Percentiles rank a stretch among this genome's conserved stretches.
phyloP scores from a whole-genome alignment of 495 filamentous ascomycete species.

The Hyaloscypha hepaticicola region DNA sequence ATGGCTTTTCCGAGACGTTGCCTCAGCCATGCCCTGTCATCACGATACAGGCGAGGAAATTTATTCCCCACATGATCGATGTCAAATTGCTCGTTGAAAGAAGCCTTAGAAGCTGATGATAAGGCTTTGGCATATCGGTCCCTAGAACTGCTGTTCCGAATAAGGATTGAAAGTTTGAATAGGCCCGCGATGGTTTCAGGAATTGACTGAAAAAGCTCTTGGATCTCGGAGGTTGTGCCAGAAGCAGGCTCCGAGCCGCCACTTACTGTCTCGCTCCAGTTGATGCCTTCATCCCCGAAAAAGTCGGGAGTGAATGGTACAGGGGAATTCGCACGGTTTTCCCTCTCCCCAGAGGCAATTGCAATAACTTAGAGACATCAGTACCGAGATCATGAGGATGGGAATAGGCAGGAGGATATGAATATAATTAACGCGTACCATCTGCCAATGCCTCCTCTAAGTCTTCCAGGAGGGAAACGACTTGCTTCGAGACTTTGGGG shows the following conservation, averaged over 20 bases:
- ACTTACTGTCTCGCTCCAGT: background rate
- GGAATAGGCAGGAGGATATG: too few species aligned
- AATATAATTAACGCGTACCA: too few species aligned
- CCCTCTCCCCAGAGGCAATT: background rate
- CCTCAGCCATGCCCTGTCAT: background rate
- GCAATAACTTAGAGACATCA: background rate
- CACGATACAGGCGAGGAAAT: too few species aligned
- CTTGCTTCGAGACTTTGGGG: too few species aligned
- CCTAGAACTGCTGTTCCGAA: too few species aligned
- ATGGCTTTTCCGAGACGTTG: background rate
- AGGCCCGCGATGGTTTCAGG: background rate
- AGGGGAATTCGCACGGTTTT: background rate
- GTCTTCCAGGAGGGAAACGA: too few species aligned
- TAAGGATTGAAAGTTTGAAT: background rate
- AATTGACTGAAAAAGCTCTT: background rate
- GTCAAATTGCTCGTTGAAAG: too few species aligned
- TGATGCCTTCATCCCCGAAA: background rate
- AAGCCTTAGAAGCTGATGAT: too few species aligned
- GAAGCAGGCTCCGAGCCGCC: background rate
- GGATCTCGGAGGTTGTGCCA: background rate
- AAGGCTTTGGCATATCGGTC: too few species aligned
- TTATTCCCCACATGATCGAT: too few species aligned
- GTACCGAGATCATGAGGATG: background rate
- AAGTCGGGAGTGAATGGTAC: background rate
- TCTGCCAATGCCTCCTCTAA: too few species aligned